phyloP scores from a whole-genome alignment of 2,329 filamentous ascomycete genomes.

The Xylariaceae sp. region DNA sequence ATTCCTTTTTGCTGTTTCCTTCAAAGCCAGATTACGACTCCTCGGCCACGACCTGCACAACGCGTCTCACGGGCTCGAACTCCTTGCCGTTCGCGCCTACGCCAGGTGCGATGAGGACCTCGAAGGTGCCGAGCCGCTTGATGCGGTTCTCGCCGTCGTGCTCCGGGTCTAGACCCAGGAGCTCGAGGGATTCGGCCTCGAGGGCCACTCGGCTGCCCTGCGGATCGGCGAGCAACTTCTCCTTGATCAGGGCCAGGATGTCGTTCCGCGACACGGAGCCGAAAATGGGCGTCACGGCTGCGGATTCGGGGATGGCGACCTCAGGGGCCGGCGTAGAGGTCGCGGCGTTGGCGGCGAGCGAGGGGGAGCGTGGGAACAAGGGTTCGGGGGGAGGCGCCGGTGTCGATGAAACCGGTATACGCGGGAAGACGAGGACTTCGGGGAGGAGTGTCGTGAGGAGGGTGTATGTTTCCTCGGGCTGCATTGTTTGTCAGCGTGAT shows the following conservation, averaged over 20 bases:
- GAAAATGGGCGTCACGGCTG: conserved; percentile 45
- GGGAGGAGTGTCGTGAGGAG: conserved; percentile 48
- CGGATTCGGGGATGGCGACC: conserved; percentile 20
- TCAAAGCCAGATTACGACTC: conserved; percentile 2
- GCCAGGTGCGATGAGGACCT: conserved; percentile 44
- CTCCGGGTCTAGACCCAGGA: conserved; percentile 40
- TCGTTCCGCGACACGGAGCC: conserved; percentile 51
- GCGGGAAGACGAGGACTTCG: conserved; percentile 47
- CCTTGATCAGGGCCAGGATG: conserved; percentile 45
- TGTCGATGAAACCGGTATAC: conserved; percentile 34
- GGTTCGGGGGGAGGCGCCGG: conserved; percentile 25
- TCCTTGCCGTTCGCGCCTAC: conserved; percentile 37
- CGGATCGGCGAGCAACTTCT: conserved; percentile 42
- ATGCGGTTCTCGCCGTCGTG: conserved; percentile 46
- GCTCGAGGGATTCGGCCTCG: conserved; percentile 45
- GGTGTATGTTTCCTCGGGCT: conserved; percentile 46
- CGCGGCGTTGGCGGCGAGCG: conserved; percentile 37
- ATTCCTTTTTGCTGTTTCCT: not conserved
- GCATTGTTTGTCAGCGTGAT: conserved; percentile 17
- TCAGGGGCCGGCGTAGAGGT: conserved; percentile 26
- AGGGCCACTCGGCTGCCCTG: conserved; percentile 46
- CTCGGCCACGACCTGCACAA: conserved; percentile 46
- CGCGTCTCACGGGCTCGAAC: conserved; percentile 43
- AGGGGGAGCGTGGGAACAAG: conserved; percentile 36
- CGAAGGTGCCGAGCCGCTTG: conserved; percentile 50